Conservation (phyloP, 2,329 filamentous ascomycete genomes). For the Myriosclerotinia scirpicola region DNA sequence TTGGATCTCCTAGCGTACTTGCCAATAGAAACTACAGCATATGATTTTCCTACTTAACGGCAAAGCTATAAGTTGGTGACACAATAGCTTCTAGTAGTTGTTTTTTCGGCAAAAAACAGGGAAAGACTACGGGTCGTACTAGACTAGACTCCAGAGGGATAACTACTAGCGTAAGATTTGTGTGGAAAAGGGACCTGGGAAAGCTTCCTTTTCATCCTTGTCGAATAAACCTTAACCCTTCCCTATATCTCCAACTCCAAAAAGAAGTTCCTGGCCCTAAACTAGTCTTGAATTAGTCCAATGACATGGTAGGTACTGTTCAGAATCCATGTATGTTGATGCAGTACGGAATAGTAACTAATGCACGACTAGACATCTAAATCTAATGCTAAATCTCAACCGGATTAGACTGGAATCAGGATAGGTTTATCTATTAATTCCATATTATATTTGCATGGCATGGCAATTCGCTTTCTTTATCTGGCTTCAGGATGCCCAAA, state of each 20-base stretch:
- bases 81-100: neutral
- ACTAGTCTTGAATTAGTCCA: slow-evolving; percentile 29
- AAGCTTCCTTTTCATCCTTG: slow-evolving; percentile 5
- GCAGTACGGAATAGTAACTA: slow-evolving; percentile 8
- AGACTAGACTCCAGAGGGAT: no score
- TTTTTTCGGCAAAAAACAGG: neutral
- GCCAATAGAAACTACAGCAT: no score
- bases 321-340: slow-evolving; percentile 29
- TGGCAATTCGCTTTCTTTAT: no score
- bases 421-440: neutral
- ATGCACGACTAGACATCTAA: no score
- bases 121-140: neutral
- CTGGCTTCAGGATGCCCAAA: no score
- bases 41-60: neutral
- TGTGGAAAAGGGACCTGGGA: neutral
- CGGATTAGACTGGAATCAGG: neutral
- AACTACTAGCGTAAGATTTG: no score
- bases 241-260: slow-evolving; percentile 23
- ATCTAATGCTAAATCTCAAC: no score
- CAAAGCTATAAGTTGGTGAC: slow-evolving; percentile 1
- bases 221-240: slow-evolving; percentile 3
- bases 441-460: neutral
- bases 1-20: no score
- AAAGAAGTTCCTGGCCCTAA: slow-evolving; percentile 18
- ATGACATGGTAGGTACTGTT: slow-evolving; percentile 28